phyloP scores from a whole-genome alignment of 768 basidiomycete species.

The Phaeolepiota aurea region DNA sequence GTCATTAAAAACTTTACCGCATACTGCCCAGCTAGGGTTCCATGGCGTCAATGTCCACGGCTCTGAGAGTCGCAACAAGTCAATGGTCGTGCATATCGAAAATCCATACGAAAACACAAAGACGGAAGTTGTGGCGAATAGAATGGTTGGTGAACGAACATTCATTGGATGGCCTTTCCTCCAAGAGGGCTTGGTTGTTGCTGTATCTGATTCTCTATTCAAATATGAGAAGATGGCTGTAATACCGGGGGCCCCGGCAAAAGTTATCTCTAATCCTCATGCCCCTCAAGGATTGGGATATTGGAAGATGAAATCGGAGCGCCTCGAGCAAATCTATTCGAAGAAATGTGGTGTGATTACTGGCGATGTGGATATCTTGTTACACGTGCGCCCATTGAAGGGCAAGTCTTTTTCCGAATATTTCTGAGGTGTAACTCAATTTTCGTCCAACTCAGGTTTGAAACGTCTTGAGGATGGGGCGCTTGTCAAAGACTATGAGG shows the following conservation, averaged over 20 bases:
- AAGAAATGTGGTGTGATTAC: conserved; percentile 85
- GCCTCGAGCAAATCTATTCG: conserved; percentile 78
- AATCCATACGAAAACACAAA: conserved; percentile 64
- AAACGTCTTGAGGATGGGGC: conserved; percentile 85
- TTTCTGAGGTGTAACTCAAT: background rate
- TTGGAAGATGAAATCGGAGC: conserved; percentile 79
- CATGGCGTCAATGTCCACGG: conserved; percentile 95
- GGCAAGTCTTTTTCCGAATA: conserved; percentile 35
- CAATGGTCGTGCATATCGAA: conserved; percentile 82
- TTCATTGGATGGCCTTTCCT: conserved; percentile 94
- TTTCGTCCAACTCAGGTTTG: conserved; percentile 46
- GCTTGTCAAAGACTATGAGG: conserved; percentile 92
- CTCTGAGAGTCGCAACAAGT: conserved; percentile 83
- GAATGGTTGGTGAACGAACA: conserved; percentile 67
- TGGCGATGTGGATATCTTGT: conserved; percentile 67
- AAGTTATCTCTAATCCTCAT: conserved; percentile 69
- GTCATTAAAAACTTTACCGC: conserved; percentile 82
- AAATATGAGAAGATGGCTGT: conserved; percentile 70
- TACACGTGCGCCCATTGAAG: conserved; percentile 89
- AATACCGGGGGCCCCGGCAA: conserved; percentile 38
- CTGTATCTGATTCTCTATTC: conserved; percentile 81
- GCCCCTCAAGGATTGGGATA: conserved; percentile 52
- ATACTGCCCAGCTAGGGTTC: conserved; percentile 65
- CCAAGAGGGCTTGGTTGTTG: conserved; percentile 82
- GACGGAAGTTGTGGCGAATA: conserved; percentile 63